Evolutionary conservation across 129 eudicot species (phyloP), one percentile per base, ranked within the genome.

Genomic region (Flaveria bidentis): DNA sequence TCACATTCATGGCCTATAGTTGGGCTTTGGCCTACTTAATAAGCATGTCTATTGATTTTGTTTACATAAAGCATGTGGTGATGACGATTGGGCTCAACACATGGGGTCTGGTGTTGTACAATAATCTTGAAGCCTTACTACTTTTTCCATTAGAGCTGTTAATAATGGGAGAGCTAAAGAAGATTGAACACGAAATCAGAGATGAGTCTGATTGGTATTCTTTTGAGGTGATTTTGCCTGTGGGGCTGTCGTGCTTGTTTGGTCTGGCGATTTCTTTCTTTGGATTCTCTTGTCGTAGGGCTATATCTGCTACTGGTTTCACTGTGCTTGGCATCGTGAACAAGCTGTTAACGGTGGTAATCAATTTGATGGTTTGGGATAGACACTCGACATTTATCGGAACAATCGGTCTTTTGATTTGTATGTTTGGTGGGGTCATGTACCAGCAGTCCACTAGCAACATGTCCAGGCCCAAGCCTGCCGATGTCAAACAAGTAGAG

Each of bases 11-110:
- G 84, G 99, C 97, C 3, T 95, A 95, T 80, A 86, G 83, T 56
- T 95, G 99, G 99, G 99, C 99, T 42, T 71, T 91, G 77, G 99
- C 94, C 5, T 95, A 95, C 72, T 73, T 95, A 15, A 87, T 91
- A 67, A 91, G 97, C 89, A 95, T 91, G 99, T 88, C 99, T 2
- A 89, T 95, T 49, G 99, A 95, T 87, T 95, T 95, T 83, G 97
- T 95, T 42, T 95, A 95, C 90, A 95, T 89, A 12, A 95, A 95
- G 84, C 97, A 95, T 72, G 99, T 95, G 76, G 96, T 95, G 28
- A 95, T 95, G 99, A 95, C 99, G 5, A 91, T 95, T 49, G 99
- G 97, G 15, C 73, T 95, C 45, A 95, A 89, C 89, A 95, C 99
- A 1, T 95, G 99, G 99, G 99, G 97, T 18, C 91, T 95, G 14